These are phyloP conservation scores for Corymbia citriodora DNA, from an alignment of 441 rosid species.

Conservation along the genomic window DNA sequence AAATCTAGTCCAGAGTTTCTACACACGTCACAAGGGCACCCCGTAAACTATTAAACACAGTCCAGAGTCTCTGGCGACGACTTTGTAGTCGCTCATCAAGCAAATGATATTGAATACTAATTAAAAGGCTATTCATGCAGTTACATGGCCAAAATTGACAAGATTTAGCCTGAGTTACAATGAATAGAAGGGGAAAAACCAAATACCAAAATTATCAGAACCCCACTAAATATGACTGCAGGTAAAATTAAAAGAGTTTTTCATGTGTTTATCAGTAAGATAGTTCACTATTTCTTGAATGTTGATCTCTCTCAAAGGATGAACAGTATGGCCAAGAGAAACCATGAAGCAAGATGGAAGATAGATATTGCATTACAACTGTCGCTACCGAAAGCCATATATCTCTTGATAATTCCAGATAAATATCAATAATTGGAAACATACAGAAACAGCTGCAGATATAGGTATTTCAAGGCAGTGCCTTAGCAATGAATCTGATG, in stretches of 20 bases:
- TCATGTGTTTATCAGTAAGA: not conserved
- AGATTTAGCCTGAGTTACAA: not conserved
- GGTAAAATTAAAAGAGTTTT: not conserved
- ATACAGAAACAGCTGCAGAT: not conserved
- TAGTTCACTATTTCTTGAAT: not conserved
- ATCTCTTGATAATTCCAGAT: not conserved
- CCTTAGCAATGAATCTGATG: not conserved
- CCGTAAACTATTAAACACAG: not conserved
- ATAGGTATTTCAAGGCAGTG: not conserved
- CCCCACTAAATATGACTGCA: not conserved
- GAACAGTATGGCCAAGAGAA: not conserved
- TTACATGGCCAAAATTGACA: not conserved
- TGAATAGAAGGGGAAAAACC: not conserved
- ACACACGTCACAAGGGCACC: not conserved
- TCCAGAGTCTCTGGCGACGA: not conserved
- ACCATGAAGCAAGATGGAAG: not conserved
- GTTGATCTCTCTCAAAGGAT: not conserved
- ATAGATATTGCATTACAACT: not conserved
- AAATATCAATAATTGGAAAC: not conserved
- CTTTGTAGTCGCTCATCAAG: not conserved
- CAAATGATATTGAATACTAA: not conserved
- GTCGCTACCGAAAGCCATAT: not conserved
- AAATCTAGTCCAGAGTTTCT: not conserved
- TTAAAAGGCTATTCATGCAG: not conserved
- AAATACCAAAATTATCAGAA: not conserved